Base-by-base conservation (phyloP, 768 basidiomycete species). In the Podaxis carcinomalis region DNA sequence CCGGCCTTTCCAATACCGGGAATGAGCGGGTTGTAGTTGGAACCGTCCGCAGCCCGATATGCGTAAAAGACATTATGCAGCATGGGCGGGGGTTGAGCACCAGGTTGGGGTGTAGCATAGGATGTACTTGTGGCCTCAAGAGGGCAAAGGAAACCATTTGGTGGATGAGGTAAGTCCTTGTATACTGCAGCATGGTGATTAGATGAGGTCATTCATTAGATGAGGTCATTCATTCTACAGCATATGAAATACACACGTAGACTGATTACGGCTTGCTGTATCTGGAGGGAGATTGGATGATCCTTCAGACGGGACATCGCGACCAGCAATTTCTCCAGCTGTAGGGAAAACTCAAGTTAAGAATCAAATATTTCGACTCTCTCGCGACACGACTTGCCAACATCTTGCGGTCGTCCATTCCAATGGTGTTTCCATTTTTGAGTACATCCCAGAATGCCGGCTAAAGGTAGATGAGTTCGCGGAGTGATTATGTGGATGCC, bases 91-190 rank as follows among this genome's bases (percentile, higher is more conserved):
- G 32, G 49, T n/a, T 16, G n/a, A 19, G 36, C 23, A 40, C 56
- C 28, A 9, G 46, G 57, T 16, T 42, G 50, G 42, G 42, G 39
- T 13, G 10, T 21, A n/a, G 10, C 13, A 23, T 40, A 44, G 5
- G 46, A 11, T 1, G 37, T n/a, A 11, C 28, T 21, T 21, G 46
- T 23, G 4, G 40, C 55, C 6, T 62, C 39, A 5, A 61, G 14
- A 14, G 63, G 56, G 16, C 35, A 21, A 40, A 89, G 72, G 68
- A 84, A 89, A 10, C 76, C 77, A 52, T 70, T 73, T 9, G 89
- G 86, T 4, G 90, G 90, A 63, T 91, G 91, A 2, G 90, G 89
- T 37, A 93, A 81, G 70, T 92, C 92, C 62, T 88, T 85, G 77
- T 87, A 92, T 44, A 92, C 88, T 89, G 70, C 44, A 62, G 35